Evolutionary conservation across 1,139 yeast species (phyloP).

Genomic region (Taphrina pruni): DNA sequence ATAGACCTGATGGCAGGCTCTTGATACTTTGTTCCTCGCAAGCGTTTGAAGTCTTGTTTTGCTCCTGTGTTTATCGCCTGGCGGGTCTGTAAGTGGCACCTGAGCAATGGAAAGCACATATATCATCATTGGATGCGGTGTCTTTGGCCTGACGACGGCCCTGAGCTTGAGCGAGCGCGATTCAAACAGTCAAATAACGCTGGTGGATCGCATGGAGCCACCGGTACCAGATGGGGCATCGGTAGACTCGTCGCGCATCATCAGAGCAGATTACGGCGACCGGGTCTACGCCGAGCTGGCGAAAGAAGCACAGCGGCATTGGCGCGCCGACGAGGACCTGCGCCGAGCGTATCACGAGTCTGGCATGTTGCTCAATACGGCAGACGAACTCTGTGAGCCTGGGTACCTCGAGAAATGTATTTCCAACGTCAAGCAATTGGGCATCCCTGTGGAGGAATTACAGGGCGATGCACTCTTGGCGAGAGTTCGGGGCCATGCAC

Average conservation of each 20-base stretch:
- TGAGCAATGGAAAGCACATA: conserved; percentile 6
- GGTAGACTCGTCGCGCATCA: conserved; percentile 55
- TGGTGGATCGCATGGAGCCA: conserved; percentile 53
- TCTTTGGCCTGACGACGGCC: conserved; percentile 59
- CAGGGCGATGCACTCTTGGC: conserved; percentile 39
- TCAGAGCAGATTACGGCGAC: conserved; percentile 56
- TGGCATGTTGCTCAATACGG: conserved; percentile 48
- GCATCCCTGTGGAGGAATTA: conserved; percentile 49
- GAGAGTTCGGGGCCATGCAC: conserved; percentile 1
- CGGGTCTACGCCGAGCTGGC: conserved; percentile 55
- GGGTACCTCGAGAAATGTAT: conserved; percentile 51
- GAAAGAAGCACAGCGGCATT: conserved; percentile 51
- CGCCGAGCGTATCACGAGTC: conserved; percentile 47
- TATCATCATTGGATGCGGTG: conserved; percentile 58
- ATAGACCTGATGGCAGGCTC: no score
- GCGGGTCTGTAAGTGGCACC: no score
- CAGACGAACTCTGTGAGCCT: conserved; percentile 47
- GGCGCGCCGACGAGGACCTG: conserved; percentile 52
- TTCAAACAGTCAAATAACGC: conserved; percentile 49
- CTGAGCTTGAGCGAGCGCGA: conserved; percentile 50
- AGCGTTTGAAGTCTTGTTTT: no score
- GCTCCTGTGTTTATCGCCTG: no score
- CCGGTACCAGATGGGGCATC: conserved; percentile 56
- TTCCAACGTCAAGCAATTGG: conserved; percentile 49
- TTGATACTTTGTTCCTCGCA: no score